Percentiles rank a stretch among this genome's conserved stretches.
These are phyloP conservation scores for Flaveria sonorensis DNA, from an alignment of 129 eudicot species.

Conservation along the genomic window DNA sequence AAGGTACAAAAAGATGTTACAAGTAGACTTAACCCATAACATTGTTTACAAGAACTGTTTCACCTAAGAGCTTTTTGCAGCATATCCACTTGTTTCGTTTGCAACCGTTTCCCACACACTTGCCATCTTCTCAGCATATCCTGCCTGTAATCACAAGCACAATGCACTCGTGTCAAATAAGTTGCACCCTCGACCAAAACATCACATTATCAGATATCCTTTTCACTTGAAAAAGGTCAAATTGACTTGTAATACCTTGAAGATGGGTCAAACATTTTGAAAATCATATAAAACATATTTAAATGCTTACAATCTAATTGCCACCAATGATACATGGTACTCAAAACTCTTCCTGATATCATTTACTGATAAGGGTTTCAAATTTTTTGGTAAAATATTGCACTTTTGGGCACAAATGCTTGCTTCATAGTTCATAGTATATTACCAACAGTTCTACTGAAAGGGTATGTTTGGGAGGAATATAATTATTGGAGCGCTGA, in stretches of 20 bases:
- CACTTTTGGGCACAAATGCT: background rate
- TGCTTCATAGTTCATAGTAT: background rate
- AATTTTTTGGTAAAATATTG: background rate
- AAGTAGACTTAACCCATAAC: slow-evolving; percentile 23
- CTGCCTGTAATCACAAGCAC: slow-evolving; percentile 59
- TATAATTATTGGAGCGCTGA: background rate
- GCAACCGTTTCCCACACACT: slow-evolving; percentile 88
- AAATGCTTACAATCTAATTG: background rate
- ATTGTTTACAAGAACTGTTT: slow-evolving; percentile 37
- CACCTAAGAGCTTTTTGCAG: slow-evolving; percentile 38
- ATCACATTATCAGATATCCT: background rate
- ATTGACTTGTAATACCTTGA: background rate
- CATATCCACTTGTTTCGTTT: slow-evolving; percentile 82
- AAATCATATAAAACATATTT: background rate
- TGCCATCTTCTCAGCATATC: slow-evolving; percentile 97
- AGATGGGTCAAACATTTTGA: background rate
- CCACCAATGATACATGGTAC: background rate
- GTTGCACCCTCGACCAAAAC: background rate
- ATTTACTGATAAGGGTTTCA: background rate
- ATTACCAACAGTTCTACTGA: background rate
- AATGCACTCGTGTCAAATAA: background rate
- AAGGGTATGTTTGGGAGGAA: background rate
- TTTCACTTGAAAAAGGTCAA: background rate
- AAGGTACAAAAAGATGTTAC: slow-evolving; percentile 23
- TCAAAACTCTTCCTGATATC: background rate